Base-by-base conservation (phyloP, 2,329 filamentous ascomycete genomes). In the Penicillium corylophilum region DNA sequence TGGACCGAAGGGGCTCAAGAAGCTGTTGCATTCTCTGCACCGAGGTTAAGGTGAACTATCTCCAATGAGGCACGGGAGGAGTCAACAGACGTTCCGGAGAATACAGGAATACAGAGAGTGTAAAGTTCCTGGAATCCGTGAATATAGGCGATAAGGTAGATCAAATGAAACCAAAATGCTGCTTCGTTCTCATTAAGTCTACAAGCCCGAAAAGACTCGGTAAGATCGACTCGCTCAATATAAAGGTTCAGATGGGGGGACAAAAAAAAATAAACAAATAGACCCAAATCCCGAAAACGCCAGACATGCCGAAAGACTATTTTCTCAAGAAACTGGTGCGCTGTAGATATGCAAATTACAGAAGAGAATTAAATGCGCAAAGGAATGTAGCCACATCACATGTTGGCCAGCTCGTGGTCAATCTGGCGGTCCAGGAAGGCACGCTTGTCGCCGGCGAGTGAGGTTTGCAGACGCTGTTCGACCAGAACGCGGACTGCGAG, bases 351-450 rank as follows among this genome's bases (percentile, higher is more conserved):
- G 61, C 59, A 59, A 51, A 52, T 54, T 56, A 62, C 55, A 61
- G 26, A 29, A 50, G 20, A 44, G 22, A 46, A 46, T 44, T 43
- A 35, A 44, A 48, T 29, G 33, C 43, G 39, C 49, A 20, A 31
- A 48, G 12, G 38, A 20, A 18, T 38, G 16, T 36, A 9, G 33
- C 16, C 35, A 38, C 12, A 57, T 72, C 81, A 96, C 92, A 97
- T 96, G 72, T 88, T 95, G 57, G 92, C 91, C 68, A 99, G 77
- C 78, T 97, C 92, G 50, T 84, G 83, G 74, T 99, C 94, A 73
- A 99, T 97, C 76, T 92, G 89, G 62, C 86, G 82, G 75, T 96
- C 93, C 77, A 97, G 84, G 76, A 95, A 97, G 15, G 86, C 85
- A 69, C 88, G 85, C 71, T 90, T 87, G 73, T 96, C 92, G 20